phyloP scores from a whole-genome alignment of 1,284 basidiomycete species.

The Stereum hirsutum region DNA sequence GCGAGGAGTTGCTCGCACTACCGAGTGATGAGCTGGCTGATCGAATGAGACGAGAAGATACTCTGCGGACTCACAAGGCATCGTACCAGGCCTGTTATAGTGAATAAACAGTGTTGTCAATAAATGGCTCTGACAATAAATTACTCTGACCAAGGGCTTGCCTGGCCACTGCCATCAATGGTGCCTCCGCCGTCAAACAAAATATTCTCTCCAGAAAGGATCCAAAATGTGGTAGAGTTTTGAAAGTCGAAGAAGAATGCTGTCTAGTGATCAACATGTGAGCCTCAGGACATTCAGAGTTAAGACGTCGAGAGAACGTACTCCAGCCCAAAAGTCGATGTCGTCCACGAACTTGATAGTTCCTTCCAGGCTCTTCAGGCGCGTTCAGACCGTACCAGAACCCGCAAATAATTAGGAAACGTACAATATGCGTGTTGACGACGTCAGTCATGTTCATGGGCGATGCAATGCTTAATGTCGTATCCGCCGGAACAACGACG shows the following conservation, averaged over 20 bases:
- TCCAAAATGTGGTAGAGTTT: constrained; percentile 52
- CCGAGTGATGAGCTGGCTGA: background rate
- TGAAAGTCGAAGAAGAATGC: constrained; percentile 48
- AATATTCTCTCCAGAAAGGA: constrained; percentile 51
- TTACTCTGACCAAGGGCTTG: constrained; percentile 13
- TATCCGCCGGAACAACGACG: constrained; percentile 32
- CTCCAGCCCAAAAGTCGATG: constrained; percentile 44
- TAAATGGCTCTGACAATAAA: background rate
- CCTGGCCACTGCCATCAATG: constrained; percentile 49
- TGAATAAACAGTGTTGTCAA: background rate
- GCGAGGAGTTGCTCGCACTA: constrained; percentile 25
- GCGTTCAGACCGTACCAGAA: background rate
- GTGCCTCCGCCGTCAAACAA: constrained; percentile 49
- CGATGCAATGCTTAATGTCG: constrained; percentile 42
- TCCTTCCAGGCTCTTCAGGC: constrained; percentile 34
- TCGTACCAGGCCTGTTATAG: constrained; percentile 42
- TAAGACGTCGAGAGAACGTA: constrained; percentile 16
- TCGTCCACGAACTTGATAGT: constrained; percentile 41
- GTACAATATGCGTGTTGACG: constrained; percentile 39
- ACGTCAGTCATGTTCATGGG: constrained; percentile 46
- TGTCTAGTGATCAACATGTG: background rate
- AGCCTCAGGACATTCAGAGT: background rate
- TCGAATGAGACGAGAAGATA: background rate
- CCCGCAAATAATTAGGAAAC: constrained; percentile 10
- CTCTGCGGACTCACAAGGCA: constrained; percentile 30